Evolutionary conservation across 2,329 filamentous ascomycete species (phyloP).

Genomic region (Lachnellula arida): DNA sequence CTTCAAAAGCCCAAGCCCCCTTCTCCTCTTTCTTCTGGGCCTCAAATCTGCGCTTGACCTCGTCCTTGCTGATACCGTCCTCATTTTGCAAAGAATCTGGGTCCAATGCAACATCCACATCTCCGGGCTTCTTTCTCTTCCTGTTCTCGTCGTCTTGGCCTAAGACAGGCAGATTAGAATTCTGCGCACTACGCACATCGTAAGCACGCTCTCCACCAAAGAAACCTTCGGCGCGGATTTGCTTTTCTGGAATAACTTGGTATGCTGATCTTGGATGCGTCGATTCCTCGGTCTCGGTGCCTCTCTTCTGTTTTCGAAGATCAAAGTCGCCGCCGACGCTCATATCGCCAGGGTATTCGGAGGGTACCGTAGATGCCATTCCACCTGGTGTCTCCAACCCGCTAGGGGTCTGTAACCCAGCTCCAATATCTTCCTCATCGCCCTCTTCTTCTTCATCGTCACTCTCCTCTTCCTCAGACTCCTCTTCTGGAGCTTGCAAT

Average conservation of each 20-base stretch:
- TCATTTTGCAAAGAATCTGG: slow-evolving; percentile 71
- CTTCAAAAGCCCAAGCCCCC: slow-evolving; percentile 64
- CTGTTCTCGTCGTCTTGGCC: slow-evolving; percentile 72
- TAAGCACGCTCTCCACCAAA: slow-evolving; percentile 94
- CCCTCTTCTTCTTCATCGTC: slow-evolving; percentile 70
- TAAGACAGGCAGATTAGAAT: slow-evolving; percentile 63
- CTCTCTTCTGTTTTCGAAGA: slow-evolving; percentile 78
- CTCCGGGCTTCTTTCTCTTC: slow-evolving; percentile 93
- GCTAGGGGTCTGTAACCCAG: slow-evolving; percentile 67
- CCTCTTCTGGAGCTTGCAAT: slow-evolving; percentile 72
- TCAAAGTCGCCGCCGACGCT: slow-evolving; percentile 84
- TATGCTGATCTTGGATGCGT: slow-evolving; percentile 73
- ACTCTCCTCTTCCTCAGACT: slow-evolving; percentile 64
- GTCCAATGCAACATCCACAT: slow-evolving; percentile 89
- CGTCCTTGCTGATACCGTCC: slow-evolving; percentile 80
- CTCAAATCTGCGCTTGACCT: slow-evolving; percentile 76
- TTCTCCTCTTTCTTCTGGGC: slow-evolving; percentile 59
- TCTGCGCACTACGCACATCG: slow-evolving; percentile 63
- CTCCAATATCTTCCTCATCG: slow-evolving; percentile 55
- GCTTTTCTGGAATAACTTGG: slow-evolving; percentile 83
- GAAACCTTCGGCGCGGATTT: slow-evolving; percentile 83
- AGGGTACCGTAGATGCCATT: slow-evolving; percentile 72
- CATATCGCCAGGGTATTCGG: slow-evolving; percentile 71
- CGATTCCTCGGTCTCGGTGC: slow-evolving; percentile 83
- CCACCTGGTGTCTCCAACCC: slow-evolving; percentile 79